Evolutionary conservation across 805 yeast genomes (phyloP).

Genomic region (Candida boleticola): DNA sequence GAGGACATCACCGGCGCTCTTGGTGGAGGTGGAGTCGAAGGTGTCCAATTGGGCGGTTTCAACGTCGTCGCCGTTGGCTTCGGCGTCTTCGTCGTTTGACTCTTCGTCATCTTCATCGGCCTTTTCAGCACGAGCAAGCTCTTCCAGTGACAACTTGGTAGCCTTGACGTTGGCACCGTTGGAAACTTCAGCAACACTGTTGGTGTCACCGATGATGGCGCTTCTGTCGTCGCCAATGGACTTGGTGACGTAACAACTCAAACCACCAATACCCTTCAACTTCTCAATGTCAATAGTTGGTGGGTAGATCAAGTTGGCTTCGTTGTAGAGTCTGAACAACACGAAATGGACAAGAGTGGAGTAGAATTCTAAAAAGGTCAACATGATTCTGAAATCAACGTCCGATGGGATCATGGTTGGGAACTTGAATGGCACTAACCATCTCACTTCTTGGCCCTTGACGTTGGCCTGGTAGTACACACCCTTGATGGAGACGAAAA

Average conservation of each 20-base stretch:
- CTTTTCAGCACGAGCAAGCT: conserved; percentile 49
- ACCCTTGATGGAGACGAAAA: conserved; percentile 95
- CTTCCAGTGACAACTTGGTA: conserved; percentile 34
- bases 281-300: conserved; percentile 75
- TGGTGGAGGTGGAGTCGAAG: conserved; percentile 60
- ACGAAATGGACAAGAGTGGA: conserved; percentile 88
- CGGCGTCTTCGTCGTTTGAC: conserved; percentile 13
- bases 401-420: conserved; percentile 94
- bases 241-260: conserved; percentile 62
- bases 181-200: conserved; percentile 3
- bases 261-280: conserved; percentile 86
- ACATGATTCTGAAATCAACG: conserved; percentile 94
- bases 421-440: conserved; percentile 97
- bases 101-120: conserved; percentile 34
- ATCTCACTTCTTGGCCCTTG: conserved; percentile 88
- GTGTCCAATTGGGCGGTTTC: conserved; percentile 54
- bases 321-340: conserved; percentile 80
- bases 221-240: conserved; percentile 6
- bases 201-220: not conserved
- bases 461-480: conserved; percentile 90
- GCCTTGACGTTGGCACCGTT: conserved; percentile 26
- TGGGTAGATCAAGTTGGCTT: conserved; percentile 83
- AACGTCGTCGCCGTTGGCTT: conserved; percentile 16
- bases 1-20: conserved; percentile 66
- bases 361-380: conserved; percentile 93